Evolutionary conservation across 164 flowering plant genomes (phyloP), one percentile per base, ranked within the genome.

Genomic region (Chloranthus sessilifolius): DNA sequence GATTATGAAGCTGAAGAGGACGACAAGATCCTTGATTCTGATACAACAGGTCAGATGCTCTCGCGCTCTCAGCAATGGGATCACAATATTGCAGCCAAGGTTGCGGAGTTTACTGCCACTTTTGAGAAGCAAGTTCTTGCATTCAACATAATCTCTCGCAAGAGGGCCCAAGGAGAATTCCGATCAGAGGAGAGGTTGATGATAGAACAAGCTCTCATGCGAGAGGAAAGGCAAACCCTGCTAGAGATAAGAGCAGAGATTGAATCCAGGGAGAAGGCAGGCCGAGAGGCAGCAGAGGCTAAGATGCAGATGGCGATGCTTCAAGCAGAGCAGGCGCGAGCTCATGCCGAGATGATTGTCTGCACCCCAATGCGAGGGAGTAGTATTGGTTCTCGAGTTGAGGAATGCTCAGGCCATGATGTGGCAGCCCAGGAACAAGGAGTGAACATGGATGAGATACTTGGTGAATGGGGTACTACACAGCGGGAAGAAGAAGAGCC

Each of bases 1-100:
- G 97, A 89, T 63, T 89, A 89, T 68, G 97, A 89, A 68, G 95
- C 95, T 15, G 95, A 89, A 65, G 95, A 86, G 56, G 97, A 86
- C 65, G 94, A 89, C 66, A 78, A 84, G 67, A 79, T 92, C 44
- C 94, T 92, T 33, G 96, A 88, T 65, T 82, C 96, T 25, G 96
- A 89, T 66, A 76, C 87, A n/a, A 85, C 95, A 8, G 97, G 64
- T 19, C 81, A 71, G 57, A 72, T 83, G 71, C 79, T 72, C 1
- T 85, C 95, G 10, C 85, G 97, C 14, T 74, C 84, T 2, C 97
- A 89, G 74, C 97, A 85, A 60, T 89, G 97, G 97, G 97, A 85
- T 68, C 72, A 83, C 61, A 89, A 80, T 51, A 85, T 89, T 52
- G 79, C 92, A 28, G 80, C 76, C 45, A 89, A 89, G 66, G 81